A percentile compares a stretch with the other conserved stretches of the same genome.
These are phyloP conservation scores for Blastocystis sp. DNA, from an alignment of 352 stramenopile species.

Conservation along the genomic window DNA sequence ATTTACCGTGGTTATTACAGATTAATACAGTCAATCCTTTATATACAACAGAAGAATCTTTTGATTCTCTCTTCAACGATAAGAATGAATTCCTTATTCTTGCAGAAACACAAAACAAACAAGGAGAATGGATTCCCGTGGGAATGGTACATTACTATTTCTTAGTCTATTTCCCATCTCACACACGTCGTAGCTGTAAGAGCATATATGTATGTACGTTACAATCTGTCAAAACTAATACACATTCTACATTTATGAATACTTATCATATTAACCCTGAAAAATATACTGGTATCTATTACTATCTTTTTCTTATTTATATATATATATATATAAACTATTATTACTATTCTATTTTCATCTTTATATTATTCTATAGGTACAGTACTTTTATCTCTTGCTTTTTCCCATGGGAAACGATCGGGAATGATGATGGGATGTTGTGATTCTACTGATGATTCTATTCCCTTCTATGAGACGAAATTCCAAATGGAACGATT, in stretches of 20 bases:
- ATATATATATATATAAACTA: too few relatives aligned
- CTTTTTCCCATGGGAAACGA: conserved; percentile 16
- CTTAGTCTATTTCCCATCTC: conserved; percentile 24
- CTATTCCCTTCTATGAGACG: conserved; percentile 15
- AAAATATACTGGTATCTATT: too few relatives aligned
- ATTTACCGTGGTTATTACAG: conserved; percentile 12
- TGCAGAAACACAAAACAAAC: neutral
- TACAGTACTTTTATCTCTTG: conserved; percentile 15
- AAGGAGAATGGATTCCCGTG: conserved; percentile 3
- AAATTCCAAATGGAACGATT: conserved; percentile 19
- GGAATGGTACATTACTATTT: conserved; percentile 32
- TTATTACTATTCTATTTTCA: too few relatives aligned
- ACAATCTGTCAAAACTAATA: neutral
- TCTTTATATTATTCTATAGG: too few relatives aligned
- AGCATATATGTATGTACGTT: conserved; percentile 24
- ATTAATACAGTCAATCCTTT: conserved; percentile 29
- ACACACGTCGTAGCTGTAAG: conserved; percentile 1
- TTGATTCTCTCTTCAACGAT: conserved; percentile 9
- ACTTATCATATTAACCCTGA: neutral
- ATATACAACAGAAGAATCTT: neutral
- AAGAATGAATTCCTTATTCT: conserved; percentile 37
- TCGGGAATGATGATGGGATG: conserved; percentile 33
- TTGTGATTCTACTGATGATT: conserved; percentile 19
- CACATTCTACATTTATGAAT: neutral
- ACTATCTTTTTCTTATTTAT: too few relatives aligned